Base-by-base conservation (phyloP, 106 monocot genomes). In the Alisma plantagoaquatica region DNA sequence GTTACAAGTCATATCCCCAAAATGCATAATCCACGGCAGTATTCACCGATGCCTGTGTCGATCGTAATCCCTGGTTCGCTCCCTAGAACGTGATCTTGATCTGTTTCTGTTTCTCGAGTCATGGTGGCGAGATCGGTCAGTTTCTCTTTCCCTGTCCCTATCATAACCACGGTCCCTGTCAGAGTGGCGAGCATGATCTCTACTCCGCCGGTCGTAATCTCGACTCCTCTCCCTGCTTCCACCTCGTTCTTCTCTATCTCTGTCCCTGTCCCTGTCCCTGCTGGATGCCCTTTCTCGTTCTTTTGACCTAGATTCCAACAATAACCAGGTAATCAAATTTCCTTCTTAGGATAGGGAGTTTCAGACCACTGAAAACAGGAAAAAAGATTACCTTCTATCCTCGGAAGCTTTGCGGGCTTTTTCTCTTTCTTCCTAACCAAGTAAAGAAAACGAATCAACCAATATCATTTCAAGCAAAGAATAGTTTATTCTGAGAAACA, bases 371-470 rank as follows among this genome's bases (percentile, higher is more conserved):
- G n/a, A n/a, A n/a, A n/a, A n/a, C n/a, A 28, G 23, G 10, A 47
- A 30, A 19, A 61, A 23, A 48, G 20, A 24, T 10, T 65, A 77
- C 80, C 79, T 78, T 58, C 63, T 66, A 18, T 79, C 82, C 56
- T 73, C 73, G 21, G 72, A 82, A 17, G 53, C 52, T 68, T 82
- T 86, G 23, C 79, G 69, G 31, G 61, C 48, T 23, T 76, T 82
- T 23, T 76, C 66, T 60, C 74, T 82, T 60, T 82, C 86, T 60
- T 92, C 92, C 92, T 92, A 71, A n/a, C n/a, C n/a, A n/a, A n/a
- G n/a, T n/a, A n/a, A n/a, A n/a, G n/a, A n/a, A n/a, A n/a, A n/a
- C n/a, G n/a, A n/a, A n/a, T n/a, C n/a, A n/a, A n/a, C n/a, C n/a
- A n/a, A n/a, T n/a, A n/a, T n/a, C n/a, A n/a, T n/a, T n/a, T n/a